A percentile compares a stretch with the other conserved stretches of the same genome.
Conservation (phyloP, 78 protist genomes). For the slime mould (Dictyostelium discoideum) region DNA sequence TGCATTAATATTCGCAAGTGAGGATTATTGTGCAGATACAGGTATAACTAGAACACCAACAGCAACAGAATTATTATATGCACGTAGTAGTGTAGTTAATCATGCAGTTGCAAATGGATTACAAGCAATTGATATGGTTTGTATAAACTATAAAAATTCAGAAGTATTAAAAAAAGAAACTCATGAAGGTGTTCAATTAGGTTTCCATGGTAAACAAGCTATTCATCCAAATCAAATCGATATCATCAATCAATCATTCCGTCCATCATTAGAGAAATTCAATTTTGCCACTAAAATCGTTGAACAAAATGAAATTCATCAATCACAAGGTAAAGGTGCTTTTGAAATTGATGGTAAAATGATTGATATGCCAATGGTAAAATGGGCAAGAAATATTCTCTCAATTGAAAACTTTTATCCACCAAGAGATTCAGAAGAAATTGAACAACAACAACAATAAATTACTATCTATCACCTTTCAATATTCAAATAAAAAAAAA, state of each 20-base stretch:
- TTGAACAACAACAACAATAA: not conserved
- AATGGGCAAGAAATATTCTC: conserved; percentile 67
- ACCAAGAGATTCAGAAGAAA: conserved; percentile 35
- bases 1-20: conserved; percentile 79
- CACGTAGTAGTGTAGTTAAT: conserved; percentile 55
- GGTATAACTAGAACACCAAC: conserved; percentile 79
- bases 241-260: conserved; percentile 43
- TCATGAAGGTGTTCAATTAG: conserved; percentile 68
- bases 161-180: conserved; percentile 43
- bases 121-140: conserved; percentile 85
- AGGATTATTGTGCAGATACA: conserved; percentile 82
- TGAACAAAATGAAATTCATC: conserved; percentile 70
- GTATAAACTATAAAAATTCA: conserved; percentile 72
- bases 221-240: conserved; percentile 86
- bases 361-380: conserved; percentile 85
- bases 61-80: conserved; percentile 58
- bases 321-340: conserved; percentile 79
- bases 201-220: conserved; percentile 83
- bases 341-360: conserved; percentile 85
- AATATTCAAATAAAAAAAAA: not conserved
- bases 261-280: conserved; percentile 62
- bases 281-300: conserved; percentile 67
- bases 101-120: conserved; percentile 77
- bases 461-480: no score
- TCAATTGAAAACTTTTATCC: conserved; percentile 67